phyloP scores from a whole-genome alignment of 2,329 filamentous ascomycete species.

The Aspergillus clavatus region DNA sequence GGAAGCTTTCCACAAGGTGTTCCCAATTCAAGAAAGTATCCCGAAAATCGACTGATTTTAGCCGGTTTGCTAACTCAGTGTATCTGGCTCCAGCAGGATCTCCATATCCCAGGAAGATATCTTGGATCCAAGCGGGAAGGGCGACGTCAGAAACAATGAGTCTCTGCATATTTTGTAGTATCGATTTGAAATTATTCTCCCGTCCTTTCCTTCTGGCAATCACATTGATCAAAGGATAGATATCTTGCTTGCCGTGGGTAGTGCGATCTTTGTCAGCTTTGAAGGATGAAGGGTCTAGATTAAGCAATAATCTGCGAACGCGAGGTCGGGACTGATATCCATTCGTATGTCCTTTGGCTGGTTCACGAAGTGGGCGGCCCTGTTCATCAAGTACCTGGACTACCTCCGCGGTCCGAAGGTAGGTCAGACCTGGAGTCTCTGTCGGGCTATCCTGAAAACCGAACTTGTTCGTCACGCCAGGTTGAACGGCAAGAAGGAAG shows the following conservation, averaged over 20 bases:
- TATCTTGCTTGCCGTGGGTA: slow-evolving; percentile 64
- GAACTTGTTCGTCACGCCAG: slow-evolving; percentile 37
- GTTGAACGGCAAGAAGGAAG: slow-evolving; percentile 74
- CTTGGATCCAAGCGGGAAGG: slow-evolving; percentile 86
- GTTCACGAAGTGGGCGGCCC: slow-evolving; percentile 65
- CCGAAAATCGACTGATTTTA: slow-evolving; percentile 78
- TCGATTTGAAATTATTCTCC: slow-evolving; percentile 95
- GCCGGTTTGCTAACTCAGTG: slow-evolving; percentile 70
- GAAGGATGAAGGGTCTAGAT: slow-evolving; percentile 74
- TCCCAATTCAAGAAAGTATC: slow-evolving; percentile 97
- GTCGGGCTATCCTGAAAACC: slow-evolving; percentile 24
- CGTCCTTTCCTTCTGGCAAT: slow-evolving; percentile 75
- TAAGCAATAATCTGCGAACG: slow-evolving; percentile 68
- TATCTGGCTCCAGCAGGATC: slow-evolving; percentile 86
- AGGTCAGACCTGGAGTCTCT: slow-evolving; percentile 62
- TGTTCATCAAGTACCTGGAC: slow-evolving; percentile 83
- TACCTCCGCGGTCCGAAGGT: slow-evolving; percentile 77
- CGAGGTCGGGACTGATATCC: slow-evolving; percentile 55
- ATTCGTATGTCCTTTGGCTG: slow-evolving; percentile 52
- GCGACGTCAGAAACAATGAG: slow-evolving; percentile 80
- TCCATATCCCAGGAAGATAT: slow-evolving; percentile 96
- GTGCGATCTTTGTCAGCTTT: slow-evolving; percentile 66
- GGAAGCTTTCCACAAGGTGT: slow-evolving; percentile 82
- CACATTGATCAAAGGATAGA: slow-evolving; percentile 82
- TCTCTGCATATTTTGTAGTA: slow-evolving; percentile 85